phyloP scores from a whole-genome alignment of 164 flowering plant species.

The Chloranthus sessilifolius region DNA sequence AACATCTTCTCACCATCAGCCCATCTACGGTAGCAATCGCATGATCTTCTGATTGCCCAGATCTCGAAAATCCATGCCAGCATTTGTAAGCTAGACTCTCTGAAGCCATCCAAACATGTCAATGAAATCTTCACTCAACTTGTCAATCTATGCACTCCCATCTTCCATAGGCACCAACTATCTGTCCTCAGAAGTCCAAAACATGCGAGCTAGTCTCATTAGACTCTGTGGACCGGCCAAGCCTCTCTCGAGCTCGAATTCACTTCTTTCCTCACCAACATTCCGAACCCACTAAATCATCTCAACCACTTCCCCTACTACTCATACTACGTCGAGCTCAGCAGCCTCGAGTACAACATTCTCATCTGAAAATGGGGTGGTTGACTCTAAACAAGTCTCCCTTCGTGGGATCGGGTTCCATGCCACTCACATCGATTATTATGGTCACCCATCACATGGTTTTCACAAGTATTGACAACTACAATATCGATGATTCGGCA shows the following conservation, averaged over 20 bases:
- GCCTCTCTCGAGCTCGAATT: conserved; percentile 45
- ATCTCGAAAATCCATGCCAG: conserved; percentile 32
- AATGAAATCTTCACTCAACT: conserved; percentile 41
- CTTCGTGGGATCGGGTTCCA: conserved; percentile 63
- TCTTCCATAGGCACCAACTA: conserved; percentile 25
- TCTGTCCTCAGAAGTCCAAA: conserved; percentile 23
- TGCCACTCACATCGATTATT: conserved; percentile 51
- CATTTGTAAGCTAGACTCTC: conserved; percentile 35
- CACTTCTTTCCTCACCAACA: conserved; percentile 23
- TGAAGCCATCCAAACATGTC: conserved; percentile 41
- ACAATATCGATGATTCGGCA: conserved; percentile 26
- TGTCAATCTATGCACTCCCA: conserved; percentile 38
- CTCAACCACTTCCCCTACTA: conserved; percentile 53
- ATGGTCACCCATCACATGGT: conserved; percentile 47
- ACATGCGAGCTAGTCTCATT: conserved; percentile 37
- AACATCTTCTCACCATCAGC: conserved; percentile 34
- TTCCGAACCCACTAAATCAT: conserved; percentile 29
- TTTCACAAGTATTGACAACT: conserved; percentile 40
- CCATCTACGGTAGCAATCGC: conserved; percentile 12
- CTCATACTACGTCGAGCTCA: conserved; percentile 43
- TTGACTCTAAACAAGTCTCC: conserved; percentile 42
- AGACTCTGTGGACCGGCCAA: conserved; percentile 35
- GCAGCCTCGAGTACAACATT: conserved; percentile 30
- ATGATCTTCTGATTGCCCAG: conserved; percentile 24
- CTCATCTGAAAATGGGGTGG: conserved; percentile 22